Evolutionary conservation across 495 filamentous ascomycete genomes (phyloP).

Genomic region (Aspergillus bridgeri): DNA sequence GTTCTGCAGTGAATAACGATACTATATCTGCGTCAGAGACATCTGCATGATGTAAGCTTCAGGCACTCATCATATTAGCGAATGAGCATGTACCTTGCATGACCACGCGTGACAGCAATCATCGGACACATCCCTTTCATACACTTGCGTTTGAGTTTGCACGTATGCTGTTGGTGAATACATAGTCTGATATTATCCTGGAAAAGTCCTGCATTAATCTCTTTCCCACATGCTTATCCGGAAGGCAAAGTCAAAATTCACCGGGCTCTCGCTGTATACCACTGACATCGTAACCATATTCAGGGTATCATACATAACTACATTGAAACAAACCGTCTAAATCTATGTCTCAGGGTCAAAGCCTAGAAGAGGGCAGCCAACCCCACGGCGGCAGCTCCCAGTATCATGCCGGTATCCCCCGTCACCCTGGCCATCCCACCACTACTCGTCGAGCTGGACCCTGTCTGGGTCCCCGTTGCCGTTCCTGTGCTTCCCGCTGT

Average conservation of each 20-base stretch:
- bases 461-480: not conserved
- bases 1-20: not conserved
- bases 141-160: not conserved
- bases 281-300: not conserved
- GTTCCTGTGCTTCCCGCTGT: not conserved
- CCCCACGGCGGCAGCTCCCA: slow-evolving; percentile 21
- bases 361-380: slow-evolving; percentile 8
- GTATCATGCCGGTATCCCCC: slow-evolving; percentile 10
- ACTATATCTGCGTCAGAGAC: not conserved
- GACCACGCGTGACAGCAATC: not conserved
- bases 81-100: not conserved
- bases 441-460: slow-evolving; percentile 13
- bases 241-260: not conserved
- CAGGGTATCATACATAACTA: not conserved
- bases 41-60: not conserved
- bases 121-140: not conserved
- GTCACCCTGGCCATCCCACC: slow-evolving; percentile 14
- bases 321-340: not conserved
- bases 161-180: not conserved
- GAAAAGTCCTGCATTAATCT: not conserved
- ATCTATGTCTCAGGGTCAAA: not conserved
- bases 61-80: not conserved
- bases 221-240: not conserved
- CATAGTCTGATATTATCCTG: not conserved
- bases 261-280: not conserved